phyloP scores from a whole-genome alignment of 208 protist genomes.

The Leishmania mexicana region DNA sequence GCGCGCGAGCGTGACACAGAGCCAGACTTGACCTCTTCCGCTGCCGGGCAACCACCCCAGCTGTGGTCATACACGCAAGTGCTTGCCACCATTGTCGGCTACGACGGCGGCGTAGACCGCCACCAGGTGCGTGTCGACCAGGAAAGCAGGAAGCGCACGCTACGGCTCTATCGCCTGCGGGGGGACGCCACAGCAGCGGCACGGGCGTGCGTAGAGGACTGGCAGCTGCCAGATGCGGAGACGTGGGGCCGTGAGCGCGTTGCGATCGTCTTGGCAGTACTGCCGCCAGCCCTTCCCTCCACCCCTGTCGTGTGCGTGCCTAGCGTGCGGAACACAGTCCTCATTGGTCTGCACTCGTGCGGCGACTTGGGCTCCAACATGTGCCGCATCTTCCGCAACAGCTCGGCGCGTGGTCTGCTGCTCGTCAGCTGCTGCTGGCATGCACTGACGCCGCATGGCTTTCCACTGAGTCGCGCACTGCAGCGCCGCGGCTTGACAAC shows the following conservation, averaged over 20 bases:
- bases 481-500: slow-evolving; percentile 47
- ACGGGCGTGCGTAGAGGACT: not conserved
- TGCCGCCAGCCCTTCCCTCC: slow-evolving; percentile 31
- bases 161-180: slow-evolving; percentile 27
- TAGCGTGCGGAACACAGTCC: slow-evolving; percentile 62
- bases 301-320: slow-evolving; percentile 60
- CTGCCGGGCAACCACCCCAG: not conserved
- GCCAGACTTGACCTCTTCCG: not conserved
- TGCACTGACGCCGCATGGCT: slow-evolving; percentile 64
- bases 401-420: slow-evolving; percentile 58
- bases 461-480: slow-evolving; percentile 73
- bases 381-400: slow-evolving; percentile 67
- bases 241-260: slow-evolving; percentile 21
- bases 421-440: slow-evolving; percentile 94
- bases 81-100: slow-evolving; percentile 56
- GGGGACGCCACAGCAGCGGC: not conserved
- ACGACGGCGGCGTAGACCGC: slow-evolving; percentile 50
- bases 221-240: slow-evolving; percentile 32
- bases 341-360: slow-evolving; percentile 88
- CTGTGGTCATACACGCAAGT: slow-evolving; percentile 17
- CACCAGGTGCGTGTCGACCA: slow-evolving; percentile 44
- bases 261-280: slow-evolving; percentile 43
- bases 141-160: slow-evolving; percentile 21
- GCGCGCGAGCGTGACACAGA: not conserved
- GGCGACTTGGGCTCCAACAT: slow-evolving; percentile 87